Evolutionary conservation across 2,329 filamentous ascomycete species (phyloP).

Genomic region (Xylariaceae sp.): DNA sequence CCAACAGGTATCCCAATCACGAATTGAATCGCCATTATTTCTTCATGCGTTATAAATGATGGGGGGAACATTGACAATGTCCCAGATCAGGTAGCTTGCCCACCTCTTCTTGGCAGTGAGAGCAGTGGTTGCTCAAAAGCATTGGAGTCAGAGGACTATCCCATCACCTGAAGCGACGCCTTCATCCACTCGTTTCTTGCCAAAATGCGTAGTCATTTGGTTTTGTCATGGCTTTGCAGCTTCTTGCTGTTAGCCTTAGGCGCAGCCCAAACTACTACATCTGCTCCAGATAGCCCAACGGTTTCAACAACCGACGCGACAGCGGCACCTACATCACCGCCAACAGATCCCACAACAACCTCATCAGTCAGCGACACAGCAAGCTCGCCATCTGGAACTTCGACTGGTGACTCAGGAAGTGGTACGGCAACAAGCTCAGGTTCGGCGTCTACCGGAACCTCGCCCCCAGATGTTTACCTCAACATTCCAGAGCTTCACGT

Average conservation of each 20-base stretch:
- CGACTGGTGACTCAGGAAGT: constrained; percentile 31
- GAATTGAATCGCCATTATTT: constrained; percentile 9
- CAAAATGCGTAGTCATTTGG: constrained; percentile 34
- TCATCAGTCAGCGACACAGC: constrained; percentile 21
- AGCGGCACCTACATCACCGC: constrained; percentile 21
- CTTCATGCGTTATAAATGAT: constrained; percentile 34
- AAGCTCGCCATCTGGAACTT: constrained; percentile 31
- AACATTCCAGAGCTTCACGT: constrained; percentile 65
- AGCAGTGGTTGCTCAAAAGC: background rate
- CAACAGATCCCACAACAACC: too few relatives aligned
- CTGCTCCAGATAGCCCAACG: constrained; percentile 23
- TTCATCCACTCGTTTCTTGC: constrained; percentile 29
- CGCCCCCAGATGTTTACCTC: constrained; percentile 63
- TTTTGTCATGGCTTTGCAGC: constrained; percentile 41
- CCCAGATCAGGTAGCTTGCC: background rate
- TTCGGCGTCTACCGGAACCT: constrained; percentile 41
- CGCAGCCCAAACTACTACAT: constrained; percentile 44
- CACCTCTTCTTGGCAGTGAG: background rate
- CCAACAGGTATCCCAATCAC: constrained; percentile 2
- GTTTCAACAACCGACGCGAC: constrained; percentile 13
- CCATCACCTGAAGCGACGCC: constrained; percentile 20
- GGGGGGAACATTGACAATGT: constrained; percentile 17
- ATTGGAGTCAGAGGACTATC: constrained; percentile 4
- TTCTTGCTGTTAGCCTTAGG: constrained; percentile 40
- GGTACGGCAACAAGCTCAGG: constrained; percentile 31